Percentiles rank a stretch among this genome's conserved stretches.
phyloP scores from a whole-genome alignment of 805 yeast genomes.

The Candida patagonica region DNA sequence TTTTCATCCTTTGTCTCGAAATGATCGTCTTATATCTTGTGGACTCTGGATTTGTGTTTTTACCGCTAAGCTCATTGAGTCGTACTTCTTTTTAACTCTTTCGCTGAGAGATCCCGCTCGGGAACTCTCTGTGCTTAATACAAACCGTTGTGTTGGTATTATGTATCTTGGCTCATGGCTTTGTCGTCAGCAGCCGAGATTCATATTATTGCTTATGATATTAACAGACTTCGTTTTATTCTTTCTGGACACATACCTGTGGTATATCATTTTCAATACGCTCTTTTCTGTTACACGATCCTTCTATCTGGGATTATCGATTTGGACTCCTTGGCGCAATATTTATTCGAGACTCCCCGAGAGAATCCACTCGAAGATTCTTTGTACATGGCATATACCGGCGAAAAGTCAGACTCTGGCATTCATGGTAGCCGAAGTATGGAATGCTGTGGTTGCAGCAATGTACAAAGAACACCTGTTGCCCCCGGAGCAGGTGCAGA shows the following conservation, averaged over 20 bases:
- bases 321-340: constrained; percentile 99
- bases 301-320: constrained; percentile 96
- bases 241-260: constrained; percentile 97
- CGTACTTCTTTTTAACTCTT: constrained; percentile 83
- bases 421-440: constrained; percentile 30
- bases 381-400: constrained; percentile 35
- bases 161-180: constrained; percentile 72
- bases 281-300: constrained; percentile 95
- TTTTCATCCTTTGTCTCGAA: constrained; percentile 69
- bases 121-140: constrained; percentile 67
- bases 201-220: constrained; percentile 85
- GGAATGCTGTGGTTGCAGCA: constrained; percentile 79
- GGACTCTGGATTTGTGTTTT: constrained; percentile 84
- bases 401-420: constrained; percentile 19
- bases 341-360: constrained; percentile 82
- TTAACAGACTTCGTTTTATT: constrained; percentile 87
- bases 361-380: constrained; percentile 61
- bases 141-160: constrained; percentile 93
- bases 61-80: constrained; percentile 80
- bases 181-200: constrained; percentile 79
- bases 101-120: constrained; percentile 94
- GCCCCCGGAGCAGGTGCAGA: constrained; percentile 62
- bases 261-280: constrained; percentile 95
- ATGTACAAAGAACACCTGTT: constrained; percentile 76
- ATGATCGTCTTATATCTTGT: constrained; percentile 94